These are phyloP conservation scores for Flaveria trinervia DNA, from an alignment of 129 eudicot species.

Conservation along the genomic window DNA sequence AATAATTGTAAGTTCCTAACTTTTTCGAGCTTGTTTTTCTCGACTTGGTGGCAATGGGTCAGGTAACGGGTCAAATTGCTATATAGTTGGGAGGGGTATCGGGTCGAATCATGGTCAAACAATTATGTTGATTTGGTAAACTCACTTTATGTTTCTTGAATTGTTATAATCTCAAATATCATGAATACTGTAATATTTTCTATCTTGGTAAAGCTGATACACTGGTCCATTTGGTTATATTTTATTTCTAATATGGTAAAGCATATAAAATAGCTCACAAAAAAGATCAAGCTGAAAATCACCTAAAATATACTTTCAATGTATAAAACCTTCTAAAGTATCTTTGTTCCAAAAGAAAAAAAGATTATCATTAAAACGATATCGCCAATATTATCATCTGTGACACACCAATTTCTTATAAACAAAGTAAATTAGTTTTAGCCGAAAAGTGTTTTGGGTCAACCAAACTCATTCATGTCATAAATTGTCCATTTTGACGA, in stretches of 20 bases:
- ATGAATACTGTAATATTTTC: background rate
- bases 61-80: background rate
- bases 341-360: background rate
- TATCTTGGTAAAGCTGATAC: background rate
- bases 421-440: background rate
- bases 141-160: background rate
- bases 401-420: background rate
- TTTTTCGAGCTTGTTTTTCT: background rate
- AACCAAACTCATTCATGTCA: background rate
- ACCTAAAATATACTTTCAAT: background rate
- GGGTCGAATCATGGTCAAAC: background rate
- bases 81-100: background rate
- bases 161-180: background rate
- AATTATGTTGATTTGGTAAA: background rate
- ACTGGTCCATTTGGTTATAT: background rate
- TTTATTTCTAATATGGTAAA: background rate
- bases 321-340: background rate
- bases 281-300: background rate
- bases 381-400: background rate
- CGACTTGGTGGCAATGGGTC: background rate
- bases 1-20: constrained; percentile 58
- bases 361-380: background rate
- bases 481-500: background rate
- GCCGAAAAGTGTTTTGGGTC: too few relatives aligned
- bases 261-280: background rate